Percentiles rank a stretch among this genome's conserved stretches.
These are phyloP conservation scores for Endocalyx cinctus DNA, from an alignment of 2,329 filamentous ascomycete species.

Conservation along the genomic window DNA sequence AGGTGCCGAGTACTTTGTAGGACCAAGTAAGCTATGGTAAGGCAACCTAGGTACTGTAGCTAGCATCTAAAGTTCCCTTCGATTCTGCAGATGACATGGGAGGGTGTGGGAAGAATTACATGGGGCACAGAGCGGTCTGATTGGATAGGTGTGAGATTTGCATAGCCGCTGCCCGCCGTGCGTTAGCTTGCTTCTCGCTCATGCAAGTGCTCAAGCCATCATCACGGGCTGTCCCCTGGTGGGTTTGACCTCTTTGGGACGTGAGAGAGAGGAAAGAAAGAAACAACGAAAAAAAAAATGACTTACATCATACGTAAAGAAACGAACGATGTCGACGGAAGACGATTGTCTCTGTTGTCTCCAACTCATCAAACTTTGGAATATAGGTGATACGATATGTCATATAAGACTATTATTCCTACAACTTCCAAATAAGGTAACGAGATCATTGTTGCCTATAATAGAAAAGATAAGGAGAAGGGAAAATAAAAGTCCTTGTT, in stretches of 20 bases:
- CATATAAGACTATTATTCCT: no score
- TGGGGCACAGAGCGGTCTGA: slow-evolving; percentile 24
- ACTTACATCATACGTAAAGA: no score
- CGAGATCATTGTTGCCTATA: no score
- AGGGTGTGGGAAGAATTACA: slow-evolving; percentile 22
- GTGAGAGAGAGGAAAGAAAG: neutral
- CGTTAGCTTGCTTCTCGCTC: slow-evolving; percentile 29
- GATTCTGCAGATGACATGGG: slow-evolving; percentile 16
- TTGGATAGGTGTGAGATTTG: slow-evolving; percentile 29
- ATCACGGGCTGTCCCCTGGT: slow-evolving; percentile 11
- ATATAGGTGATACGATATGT: no score
- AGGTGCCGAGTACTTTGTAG: neutral
- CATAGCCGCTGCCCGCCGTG: slow-evolving; percentile 33
- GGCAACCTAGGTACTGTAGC: no score
- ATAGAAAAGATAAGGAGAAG: no score
- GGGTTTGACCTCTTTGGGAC: neutral
- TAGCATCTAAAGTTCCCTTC: slow-evolving; percentile 9
- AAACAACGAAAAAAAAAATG: neutral
- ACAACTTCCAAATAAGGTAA: no score
- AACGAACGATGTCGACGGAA: no score
- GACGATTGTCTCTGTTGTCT: no score
- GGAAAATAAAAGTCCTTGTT: no score
- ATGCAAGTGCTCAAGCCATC: slow-evolving; percentile 30
- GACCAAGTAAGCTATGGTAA: slow-evolving; percentile 10
- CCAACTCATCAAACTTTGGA: no score